phyloP scores from a whole-genome alignment of 805 yeast species.

The Myxozyma melibiosi region DNA sequence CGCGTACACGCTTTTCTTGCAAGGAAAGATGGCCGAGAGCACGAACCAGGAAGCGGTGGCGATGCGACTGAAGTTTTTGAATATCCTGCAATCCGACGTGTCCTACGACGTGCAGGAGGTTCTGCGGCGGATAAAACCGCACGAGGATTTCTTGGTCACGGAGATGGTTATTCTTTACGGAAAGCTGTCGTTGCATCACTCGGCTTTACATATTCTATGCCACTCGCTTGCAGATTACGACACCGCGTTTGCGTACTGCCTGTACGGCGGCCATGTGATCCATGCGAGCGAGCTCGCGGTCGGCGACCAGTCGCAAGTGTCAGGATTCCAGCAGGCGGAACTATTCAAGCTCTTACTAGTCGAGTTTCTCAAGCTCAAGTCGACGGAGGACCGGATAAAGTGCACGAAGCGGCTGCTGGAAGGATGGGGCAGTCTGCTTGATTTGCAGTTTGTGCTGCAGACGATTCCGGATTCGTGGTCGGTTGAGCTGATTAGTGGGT shows the following conservation, averaged over 20 bases:
- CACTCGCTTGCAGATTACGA: slow-evolving; percentile 41
- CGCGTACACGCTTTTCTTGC: slow-evolving; percentile 36
- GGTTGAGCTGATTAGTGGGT: slow-evolving; percentile 38
- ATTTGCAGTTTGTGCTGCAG: slow-evolving; percentile 37
- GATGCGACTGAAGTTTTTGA: slow-evolving; percentile 37
- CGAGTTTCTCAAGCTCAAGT: slow-evolving; percentile 36
- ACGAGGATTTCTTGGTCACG: slow-evolving; percentile 36
- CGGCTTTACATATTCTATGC: slow-evolving; percentile 41
- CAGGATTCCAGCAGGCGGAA: slow-evolving; percentile 32
- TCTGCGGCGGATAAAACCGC: slow-evolving; percentile 37
- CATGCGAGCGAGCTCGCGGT: slow-evolving; percentile 23
- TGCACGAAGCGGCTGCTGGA: slow-evolving; percentile 39
- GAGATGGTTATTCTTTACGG: slow-evolving; percentile 43
- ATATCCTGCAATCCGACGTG: slow-evolving; percentile 34
- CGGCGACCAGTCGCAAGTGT: slow-evolving; percentile 10
- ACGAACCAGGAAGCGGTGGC: slow-evolving; percentile 26
- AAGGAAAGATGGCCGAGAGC: slow-evolving; percentile 17
- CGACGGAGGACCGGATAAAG: slow-evolving; percentile 32
- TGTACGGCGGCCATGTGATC: slow-evolving; percentile 35
- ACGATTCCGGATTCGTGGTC: slow-evolving; percentile 42
- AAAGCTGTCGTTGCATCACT: slow-evolving; percentile 38
- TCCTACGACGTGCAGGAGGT: slow-evolving; percentile 36
- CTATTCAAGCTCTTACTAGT: slow-evolving; percentile 37
- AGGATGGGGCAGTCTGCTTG: slow-evolving; percentile 38
- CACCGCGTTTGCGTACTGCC: slow-evolving; percentile 42